Evolutionary conservation across 345 rosid species (phyloP).

Genomic region (Ricinus communis): DNA sequence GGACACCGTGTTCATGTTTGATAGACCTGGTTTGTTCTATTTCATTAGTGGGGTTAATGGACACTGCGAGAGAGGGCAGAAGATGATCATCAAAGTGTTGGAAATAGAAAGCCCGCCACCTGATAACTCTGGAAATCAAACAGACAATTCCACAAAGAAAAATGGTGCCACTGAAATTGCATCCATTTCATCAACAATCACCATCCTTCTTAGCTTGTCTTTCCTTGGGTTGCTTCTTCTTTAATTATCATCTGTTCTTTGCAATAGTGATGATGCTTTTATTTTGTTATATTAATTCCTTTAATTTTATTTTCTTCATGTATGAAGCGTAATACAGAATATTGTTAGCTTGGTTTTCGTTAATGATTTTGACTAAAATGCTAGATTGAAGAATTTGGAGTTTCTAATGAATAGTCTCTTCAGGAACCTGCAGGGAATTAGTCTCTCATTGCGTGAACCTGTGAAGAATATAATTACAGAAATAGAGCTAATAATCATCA

Average conservation of each 20-base stretch:
- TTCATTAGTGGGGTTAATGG: constrained; percentile 62
- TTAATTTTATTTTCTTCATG: not conserved
- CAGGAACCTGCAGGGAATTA: too few species aligned
- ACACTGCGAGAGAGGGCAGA: constrained; percentile 62
- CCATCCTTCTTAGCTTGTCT: not conserved
- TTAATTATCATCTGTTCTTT: not conserved
- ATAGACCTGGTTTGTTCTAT: constrained; percentile 56
- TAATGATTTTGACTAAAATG: too few species aligned
- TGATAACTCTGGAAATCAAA: constrained; percentile 12
- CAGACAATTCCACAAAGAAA: not conserved
- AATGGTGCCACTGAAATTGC: constrained; percentile 6
- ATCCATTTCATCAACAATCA: not conserved
- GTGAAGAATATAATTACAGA: too few species aligned
- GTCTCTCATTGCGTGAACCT: too few species aligned
- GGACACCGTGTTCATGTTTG: constrained; percentile 39
- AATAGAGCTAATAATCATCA: too few species aligned
- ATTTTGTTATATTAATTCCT: not conserved
- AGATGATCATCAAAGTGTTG: constrained; percentile 71
- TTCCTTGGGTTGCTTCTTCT: not conserved
- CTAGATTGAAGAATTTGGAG: too few species aligned
- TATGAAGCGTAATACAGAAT: too few species aligned
- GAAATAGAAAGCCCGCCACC: constrained; percentile 35
- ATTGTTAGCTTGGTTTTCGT: too few species aligned
- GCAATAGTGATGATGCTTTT: not conserved
- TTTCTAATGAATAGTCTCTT: too few species aligned